Base-by-base conservation (phyloP, 805 yeast species). In the Millerago galiae region DNA sequence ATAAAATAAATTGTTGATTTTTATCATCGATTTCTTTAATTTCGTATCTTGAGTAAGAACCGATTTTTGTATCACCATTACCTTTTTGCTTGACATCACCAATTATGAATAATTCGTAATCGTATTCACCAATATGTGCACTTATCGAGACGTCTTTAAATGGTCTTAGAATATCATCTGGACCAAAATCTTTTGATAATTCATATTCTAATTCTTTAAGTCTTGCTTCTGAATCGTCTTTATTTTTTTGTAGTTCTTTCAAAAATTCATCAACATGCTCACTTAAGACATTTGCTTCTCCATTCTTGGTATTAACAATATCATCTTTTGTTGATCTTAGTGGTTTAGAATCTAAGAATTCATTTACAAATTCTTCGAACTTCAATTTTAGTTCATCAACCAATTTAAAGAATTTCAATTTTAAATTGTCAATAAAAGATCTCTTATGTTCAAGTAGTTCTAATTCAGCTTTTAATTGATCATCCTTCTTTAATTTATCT, bases 71-170 rank as follows among this genome's bases (percentile, higher is more conserved):
- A 32, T 66, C 54, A 25, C 70, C 73, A 41, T 66, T 65, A 15
- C 72, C 71, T 43, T 65, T 72, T 59, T 87, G 95, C 41, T 67
- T 66, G 9, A 83, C 65, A 6, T 75, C 61, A 15, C 77, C 82
- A 21, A 71, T 65, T 49, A 78, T 71, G 40, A 83, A 81, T 24
- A 83, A 59, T 51, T 71, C 77, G 60, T 87, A 88, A 35, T 68
- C 74, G 61, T 85, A 87, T 27, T 79, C 93, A 7, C 90, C 90
- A 25, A 79, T 55, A n/a, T 65, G 66, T 26, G 65, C 62, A 35
- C 59, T 55, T 13, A 81, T 66, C 58, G 82, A 74, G 21, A 60
- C 57, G 24, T 71, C 72, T 38, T 67, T 62, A 34, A 79, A 63
- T 0, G 89, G 78, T 41, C 88, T 65, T 28, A 84, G 66, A 11